Evolutionary conservation across 768 basidiomycete genomes (phyloP).

Genomic region (Holtermannia corniformis): DNA sequence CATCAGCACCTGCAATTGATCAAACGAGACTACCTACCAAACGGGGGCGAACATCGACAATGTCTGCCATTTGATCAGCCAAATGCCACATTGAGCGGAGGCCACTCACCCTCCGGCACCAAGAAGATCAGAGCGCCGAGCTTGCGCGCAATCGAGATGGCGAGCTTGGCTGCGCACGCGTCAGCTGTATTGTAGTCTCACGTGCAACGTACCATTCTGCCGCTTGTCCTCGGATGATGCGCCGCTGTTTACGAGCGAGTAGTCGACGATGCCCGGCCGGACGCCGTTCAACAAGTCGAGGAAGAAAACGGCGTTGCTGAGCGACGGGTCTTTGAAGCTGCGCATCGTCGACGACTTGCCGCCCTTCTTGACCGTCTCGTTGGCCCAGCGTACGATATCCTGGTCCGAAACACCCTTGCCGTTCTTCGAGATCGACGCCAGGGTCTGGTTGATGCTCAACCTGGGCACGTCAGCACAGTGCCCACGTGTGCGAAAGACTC

Average conservation of each 20-base stretch:
- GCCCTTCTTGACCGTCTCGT: conserved; percentile 62
- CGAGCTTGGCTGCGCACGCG: conserved; percentile 65
- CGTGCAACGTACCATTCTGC: conserved; percentile 64
- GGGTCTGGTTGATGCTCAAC: conserved; percentile 82
- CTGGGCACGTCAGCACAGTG: conserved; percentile 3
- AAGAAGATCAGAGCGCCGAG: conserved; percentile 93
- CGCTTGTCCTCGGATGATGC: conserved; percentile 75
- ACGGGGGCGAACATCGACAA: conserved; percentile 84
- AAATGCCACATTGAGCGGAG: conserved; percentile 30
- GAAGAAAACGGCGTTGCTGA: conserved; percentile 86
- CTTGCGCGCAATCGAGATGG: conserved; percentile 97
- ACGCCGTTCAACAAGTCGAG: conserved; percentile 84
- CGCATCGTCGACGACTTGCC: conserved; percentile 52
- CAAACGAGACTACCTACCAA: conserved; percentile 54
- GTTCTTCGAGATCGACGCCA: conserved; percentile 56
- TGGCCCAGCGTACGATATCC: conserved; percentile 95
- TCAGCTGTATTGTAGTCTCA: neutral
- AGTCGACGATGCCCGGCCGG: conserved; percentile 91
- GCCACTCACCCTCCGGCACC: conserved; percentile 63
- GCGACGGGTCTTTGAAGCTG: conserved; percentile 86
- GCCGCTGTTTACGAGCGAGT: conserved; percentile 53
- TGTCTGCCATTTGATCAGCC: conserved; percentile 42
- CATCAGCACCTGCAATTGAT: neutral
- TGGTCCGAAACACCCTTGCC: conserved; percentile 81
- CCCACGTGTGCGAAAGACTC: conserved; percentile 18